Base-by-base conservation (phyloP, 495 filamentous ascomycete genomes). In the Hypoxylon rickii region DNA sequence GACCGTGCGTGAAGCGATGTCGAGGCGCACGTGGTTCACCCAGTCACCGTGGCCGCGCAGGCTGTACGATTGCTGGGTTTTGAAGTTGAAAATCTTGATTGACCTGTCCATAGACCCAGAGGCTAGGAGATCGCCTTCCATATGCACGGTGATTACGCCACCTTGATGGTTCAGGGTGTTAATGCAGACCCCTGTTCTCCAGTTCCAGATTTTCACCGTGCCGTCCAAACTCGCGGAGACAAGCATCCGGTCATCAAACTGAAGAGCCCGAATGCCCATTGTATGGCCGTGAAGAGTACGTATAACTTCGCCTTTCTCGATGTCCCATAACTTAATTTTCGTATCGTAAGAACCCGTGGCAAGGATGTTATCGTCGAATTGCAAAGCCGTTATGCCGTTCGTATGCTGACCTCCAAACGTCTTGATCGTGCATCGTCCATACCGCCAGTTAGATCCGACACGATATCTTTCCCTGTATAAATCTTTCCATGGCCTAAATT, bases 321-420 rank as follows among this genome's bases (percentile, higher is more conserved):
- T 86, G 65, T 97, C 86, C 94, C 95, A 97, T 11, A 97, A 91
- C 67, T 95, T 97, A 64, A 96, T 89, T 1, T 90, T 96, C 7
- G 84, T 77, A 72, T 99, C 95, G 66, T 97, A 97, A 2, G 94
- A 97, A 3, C 94, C 94, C 10, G 93, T 95, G 11, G 89, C 93
- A 16, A 98, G 79, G 46, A 96, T 90, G 46, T 89, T 87, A 60
- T 96, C 92, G 56, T 96, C 90, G 59, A 99, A 95, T 68, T 99
- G 94, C 16, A 99, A 76, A 66, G 92, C 96, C 76, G 95, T 97
- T 17, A 99, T 87, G 12, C 94, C 95, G 64, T 99, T 96, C 11
- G 84, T 86, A 66, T 99, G 94, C 16, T 64, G 39, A 0, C 94
- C 95, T 49, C 83, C 84, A 67, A 99, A 90, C 12, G 86, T 78